Evolutionary conservation across 495 filamentous ascomycete genomes (phyloP), one percentile per base, ranked within the genome.

Genomic region (Mycothermus thermophilus): DNA sequence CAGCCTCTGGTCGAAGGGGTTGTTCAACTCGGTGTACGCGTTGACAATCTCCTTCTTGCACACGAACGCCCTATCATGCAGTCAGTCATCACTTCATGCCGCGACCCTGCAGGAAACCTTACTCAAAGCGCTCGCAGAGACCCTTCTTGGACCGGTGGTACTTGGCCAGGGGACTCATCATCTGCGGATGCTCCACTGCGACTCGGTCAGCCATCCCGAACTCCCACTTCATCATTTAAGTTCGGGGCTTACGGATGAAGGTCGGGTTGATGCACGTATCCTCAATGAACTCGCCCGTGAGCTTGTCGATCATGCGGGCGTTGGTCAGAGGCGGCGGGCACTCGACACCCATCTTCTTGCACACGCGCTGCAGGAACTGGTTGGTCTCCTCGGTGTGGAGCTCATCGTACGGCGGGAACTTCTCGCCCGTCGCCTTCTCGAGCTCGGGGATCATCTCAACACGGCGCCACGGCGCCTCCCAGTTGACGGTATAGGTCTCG

Each of bases 101-200:
- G 22, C 14, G 16, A n/a, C n/a, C n/a, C 20, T 3, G 10, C 14
- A 12, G 7, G 21, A 3, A 16, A 30, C 32, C 36, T 0, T 12
- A 38, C 36, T 97, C 90, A 62, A 95, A 95, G 35, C 92, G 78
- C 63, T 97, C 90, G 55, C 85, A 93, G 10, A 97, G 74, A 46
- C 92, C 92, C 30, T 75, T 68, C 41, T 75, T 70, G 39, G 63
- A 49, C 40, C 92, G 81, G 62, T 94, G 82, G 59, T 83, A 84
- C 69, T 99, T 96, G 67, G 90, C 92, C 19, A 96, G 69, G 4
- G 90, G 90, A 13, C 82, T 90, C 92, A 99, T 99, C 77, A 93
- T 83, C 60, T 93, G 80, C 6, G 87, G 87, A 63, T 95, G 87
- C 34, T 58, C 53, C 25, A 47, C 32, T 40, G 38, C 15, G 28